Evolutionary conservation across 129 eudicot genomes (phyloP).

Genomic region (Arctium lappa): DNA sequence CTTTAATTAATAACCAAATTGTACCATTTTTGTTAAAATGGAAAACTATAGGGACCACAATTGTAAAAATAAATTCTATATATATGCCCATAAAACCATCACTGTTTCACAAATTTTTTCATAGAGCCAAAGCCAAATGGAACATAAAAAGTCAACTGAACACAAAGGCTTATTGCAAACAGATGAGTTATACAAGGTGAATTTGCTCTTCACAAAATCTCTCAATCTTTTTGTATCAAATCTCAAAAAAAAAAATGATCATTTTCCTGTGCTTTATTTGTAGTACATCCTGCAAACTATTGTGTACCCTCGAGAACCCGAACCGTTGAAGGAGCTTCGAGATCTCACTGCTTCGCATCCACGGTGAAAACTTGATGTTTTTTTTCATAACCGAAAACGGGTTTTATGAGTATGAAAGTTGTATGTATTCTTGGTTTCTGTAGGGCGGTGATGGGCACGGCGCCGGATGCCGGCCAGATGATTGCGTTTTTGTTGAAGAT

Average conservation of each 20-base stretch:
- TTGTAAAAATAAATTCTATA: not conserved
- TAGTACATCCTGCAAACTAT: constrained; percentile 51
- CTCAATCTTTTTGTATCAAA: not conserved
- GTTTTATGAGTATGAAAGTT: not conserved
- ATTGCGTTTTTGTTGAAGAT: constrained; percentile 29
- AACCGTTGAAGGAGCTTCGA: constrained; percentile 53
- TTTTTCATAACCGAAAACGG: not conserved
- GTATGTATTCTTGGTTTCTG: not conserved
- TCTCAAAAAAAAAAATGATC: not conserved
- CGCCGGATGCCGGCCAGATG: constrained; percentile 44
- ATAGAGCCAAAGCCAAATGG: not conserved
- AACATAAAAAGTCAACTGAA: constrained; percentile 11
- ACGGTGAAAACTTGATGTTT: constrained; percentile 24
- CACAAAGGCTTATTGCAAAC: constrained; percentile 54
- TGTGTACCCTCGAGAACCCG: constrained; percentile 68
- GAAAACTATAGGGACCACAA: not conserved
- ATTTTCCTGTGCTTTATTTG: not conserved
- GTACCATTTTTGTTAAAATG: no score
- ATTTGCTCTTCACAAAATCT: not conserved
- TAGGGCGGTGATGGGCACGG: constrained; percentile 38
- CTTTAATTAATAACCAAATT: no score
- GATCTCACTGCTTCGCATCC: constrained; percentile 50
- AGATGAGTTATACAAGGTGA: constrained; percentile 44
- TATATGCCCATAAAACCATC: constrained; percentile 1
- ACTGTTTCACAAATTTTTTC: not conserved